A percentile compares a stretch with the other conserved stretches of the same genome.
phyloP scores from a whole-genome alignment of 371 early-diverging fungal genomes.

The Smittium culicis region DNA sequence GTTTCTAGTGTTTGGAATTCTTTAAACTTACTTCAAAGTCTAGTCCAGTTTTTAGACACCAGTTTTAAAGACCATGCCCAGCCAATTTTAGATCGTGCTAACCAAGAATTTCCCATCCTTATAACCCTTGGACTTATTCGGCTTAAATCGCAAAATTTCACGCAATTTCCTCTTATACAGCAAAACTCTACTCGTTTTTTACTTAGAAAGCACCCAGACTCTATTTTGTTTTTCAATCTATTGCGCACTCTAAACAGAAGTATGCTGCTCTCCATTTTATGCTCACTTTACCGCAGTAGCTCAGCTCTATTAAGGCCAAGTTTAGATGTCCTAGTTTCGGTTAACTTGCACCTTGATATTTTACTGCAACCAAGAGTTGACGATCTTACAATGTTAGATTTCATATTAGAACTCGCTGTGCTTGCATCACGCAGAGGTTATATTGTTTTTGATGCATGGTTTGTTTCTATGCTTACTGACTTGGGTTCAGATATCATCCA shows the following conservation, averaged over 20 bases:
- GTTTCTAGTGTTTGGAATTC: conserved; percentile 32
- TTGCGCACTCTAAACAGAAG: conserved; percentile 29
- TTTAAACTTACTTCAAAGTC: conserved; percentile 24
- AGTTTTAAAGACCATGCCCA: conserved; percentile 26
- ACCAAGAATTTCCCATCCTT: conserved; percentile 25
- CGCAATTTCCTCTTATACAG: conserved; percentile 27
- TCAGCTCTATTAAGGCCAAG: conserved; percentile 22
- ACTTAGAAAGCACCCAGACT: conserved; percentile 19
- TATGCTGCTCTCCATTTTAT: conserved; percentile 25
- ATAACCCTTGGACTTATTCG: conserved; percentile 28
- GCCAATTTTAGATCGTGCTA: conserved; percentile 25
- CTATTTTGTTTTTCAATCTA: conserved; percentile 27
- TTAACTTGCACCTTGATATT: conserved; percentile 25
- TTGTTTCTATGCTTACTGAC: conserved; percentile 27
- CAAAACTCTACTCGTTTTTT: conserved; percentile 29
- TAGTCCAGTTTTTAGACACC: conserved; percentile 30
- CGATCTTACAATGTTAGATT: conserved; percentile 29
- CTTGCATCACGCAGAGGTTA: conserved; percentile 28
- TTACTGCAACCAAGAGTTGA: conserved; percentile 27
- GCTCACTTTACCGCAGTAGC: conserved; percentile 30
- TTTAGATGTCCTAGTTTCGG: conserved; percentile 25
- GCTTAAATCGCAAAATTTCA: conserved; percentile 31
- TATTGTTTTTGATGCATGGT: conserved; percentile 28
- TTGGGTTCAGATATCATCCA: conserved; percentile 30
- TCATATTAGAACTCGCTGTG: conserved; percentile 26